Percentiles rank a stretch among this genome's conserved stretches.
Evolutionary conservation across 495 filamentous ascomycete genomes (phyloP).

Genomic region (Lindgomyces ingoldianus): DNA sequence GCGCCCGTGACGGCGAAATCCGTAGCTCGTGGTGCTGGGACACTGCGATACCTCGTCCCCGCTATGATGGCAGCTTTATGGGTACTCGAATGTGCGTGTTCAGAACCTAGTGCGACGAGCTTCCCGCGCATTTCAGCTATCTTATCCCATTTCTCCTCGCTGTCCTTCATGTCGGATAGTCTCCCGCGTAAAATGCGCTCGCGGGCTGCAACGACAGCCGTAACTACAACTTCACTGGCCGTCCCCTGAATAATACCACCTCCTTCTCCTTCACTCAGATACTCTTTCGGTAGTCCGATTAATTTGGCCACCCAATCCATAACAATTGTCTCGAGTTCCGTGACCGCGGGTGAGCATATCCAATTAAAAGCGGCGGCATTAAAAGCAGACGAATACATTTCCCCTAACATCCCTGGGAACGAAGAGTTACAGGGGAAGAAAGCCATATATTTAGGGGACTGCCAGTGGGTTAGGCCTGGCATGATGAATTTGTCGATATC

Average conservation of each 20-base stretch:
- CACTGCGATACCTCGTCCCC: constrained; percentile 72
- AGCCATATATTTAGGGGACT: constrained; percentile 93
- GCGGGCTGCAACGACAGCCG: constrained; percentile 83
- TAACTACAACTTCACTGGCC: constrained; percentile 85
- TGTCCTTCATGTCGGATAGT: constrained; percentile 42
- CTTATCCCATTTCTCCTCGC: constrained; percentile 62
- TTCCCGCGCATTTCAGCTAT: constrained; percentile 65
- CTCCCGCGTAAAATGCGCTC: constrained; percentile 56
- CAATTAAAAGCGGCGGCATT: constrained; percentile 94
- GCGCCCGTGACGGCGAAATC: constrained; percentile 71
- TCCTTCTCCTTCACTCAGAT: constrained; percentile 73
- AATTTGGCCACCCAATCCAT: constrained; percentile 87
- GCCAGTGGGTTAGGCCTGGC: constrained; percentile 93
- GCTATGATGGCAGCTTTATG: constrained; percentile 87
- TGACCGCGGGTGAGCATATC: constrained; percentile 93
- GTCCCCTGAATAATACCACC: constrained; percentile 95
- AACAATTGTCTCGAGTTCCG: constrained; percentile 91
- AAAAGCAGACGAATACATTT: constrained; percentile 88
- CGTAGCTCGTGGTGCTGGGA: constrained; percentile 61
- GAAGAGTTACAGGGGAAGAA: constrained; percentile 85
- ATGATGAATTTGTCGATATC: constrained; percentile 89
- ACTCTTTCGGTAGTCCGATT: constrained; percentile 71
- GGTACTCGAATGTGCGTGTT: constrained; percentile 76
- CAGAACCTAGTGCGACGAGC: constrained; percentile 80
- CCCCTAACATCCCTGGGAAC: constrained; percentile 86